Evolutionary conservation across 2,329 filamentous ascomycete genomes (phyloP), one percentile per base, ranked within the genome.

Genomic region (Myriosclerotinia duriaeana): DNA sequence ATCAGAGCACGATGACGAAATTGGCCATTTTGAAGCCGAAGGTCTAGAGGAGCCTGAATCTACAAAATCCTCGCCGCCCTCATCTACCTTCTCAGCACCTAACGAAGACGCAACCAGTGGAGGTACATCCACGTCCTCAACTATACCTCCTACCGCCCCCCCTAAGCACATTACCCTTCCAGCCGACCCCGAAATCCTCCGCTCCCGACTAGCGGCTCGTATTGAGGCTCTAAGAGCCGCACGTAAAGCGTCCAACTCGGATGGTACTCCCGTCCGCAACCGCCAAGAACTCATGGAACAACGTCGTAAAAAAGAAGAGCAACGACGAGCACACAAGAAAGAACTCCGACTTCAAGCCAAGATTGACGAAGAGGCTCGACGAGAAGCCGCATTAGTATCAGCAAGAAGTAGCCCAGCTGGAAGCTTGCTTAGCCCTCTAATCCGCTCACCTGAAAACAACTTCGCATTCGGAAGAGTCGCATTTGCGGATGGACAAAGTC

Each of bases 401-500:
- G 85, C 85, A 14, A 84, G 86, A 66, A 86, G 85, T 73, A 89
- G 87, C 3, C 87, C 87, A 20, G 77, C 78, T 5, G 75, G 74
- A 12, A 80, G 82, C 68, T 82, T 86, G 66, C 82, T 87, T 77
- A 86, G 83, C 73, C 83, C 85, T 0, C 79, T 81, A 12, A 78
- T 86, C 38, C 82, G 84, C 67, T 76, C 83, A 11, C 81, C 82
- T 44, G 78, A 84, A 69, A 89, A 87, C 75, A 91, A 89, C 80
- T 96, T 97, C 76, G 87, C 92, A 7, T 99, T 98, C 77, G 93
- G 93, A 42, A 89, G 92, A 46, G 88, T 99, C n/a, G 88, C 92
- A 14, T 99, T 98, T 77, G 86, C 86, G 5, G 94, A 98, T 76
- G 94, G 94, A 50, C 85, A 92, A 62, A 85, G 90, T 69, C 83